A percentile compares a stretch with the other conserved stretches of the same genome.
Conservation (phyloP, 2,329 filamentous ascomycete species). For the Fusarium falciforme region DNA sequence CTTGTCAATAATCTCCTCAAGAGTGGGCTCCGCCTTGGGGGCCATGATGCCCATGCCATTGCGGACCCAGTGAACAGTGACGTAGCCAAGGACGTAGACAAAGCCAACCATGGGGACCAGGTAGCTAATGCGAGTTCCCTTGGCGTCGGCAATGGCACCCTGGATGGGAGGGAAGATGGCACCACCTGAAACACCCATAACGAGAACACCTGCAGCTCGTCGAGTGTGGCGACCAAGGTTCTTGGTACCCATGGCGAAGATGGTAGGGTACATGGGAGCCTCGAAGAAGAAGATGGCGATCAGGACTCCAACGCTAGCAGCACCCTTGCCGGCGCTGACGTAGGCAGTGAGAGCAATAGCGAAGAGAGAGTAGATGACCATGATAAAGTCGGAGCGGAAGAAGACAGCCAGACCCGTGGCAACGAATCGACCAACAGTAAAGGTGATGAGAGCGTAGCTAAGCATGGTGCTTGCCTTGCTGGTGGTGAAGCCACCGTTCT, state of each 20-base stretch:
- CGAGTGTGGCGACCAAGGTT: slow-evolving; percentile 82
- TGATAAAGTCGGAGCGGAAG: slow-evolving; percentile 74
- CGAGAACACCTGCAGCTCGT: slow-evolving; percentile 76
- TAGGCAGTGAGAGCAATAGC: slow-evolving; percentile 70
- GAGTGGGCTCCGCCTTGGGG: slow-evolving; percentile 10
- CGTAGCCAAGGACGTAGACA: slow-evolving; percentile 40
- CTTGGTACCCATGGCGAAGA: slow-evolving; percentile 80
- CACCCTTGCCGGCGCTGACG: slow-evolving; percentile 56
- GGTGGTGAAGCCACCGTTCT: slow-evolving; percentile 65
- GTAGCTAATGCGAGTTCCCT: slow-evolving; percentile 39
- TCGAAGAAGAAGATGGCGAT: slow-evolving; percentile 82
- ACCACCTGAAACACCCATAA: slow-evolving; percentile 78
- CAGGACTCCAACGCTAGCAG: slow-evolving; percentile 69
- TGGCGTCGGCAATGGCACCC: slow-evolving; percentile 37
- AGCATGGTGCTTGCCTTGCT: slow-evolving; percentile 71
- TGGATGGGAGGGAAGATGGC: slow-evolving; percentile 54
- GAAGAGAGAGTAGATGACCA: slow-evolving; percentile 70
- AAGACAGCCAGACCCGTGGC: slow-evolving; percentile 73
- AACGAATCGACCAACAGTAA: slow-evolving; percentile 77
- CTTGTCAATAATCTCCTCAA: slow-evolving; percentile 1
- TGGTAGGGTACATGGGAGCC: slow-evolving; percentile 83
- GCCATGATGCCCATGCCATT: slow-evolving; percentile 27
- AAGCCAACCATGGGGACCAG: slow-evolving; percentile 39
- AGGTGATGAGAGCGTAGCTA: slow-evolving; percentile 80
- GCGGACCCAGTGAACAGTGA: slow-evolving; percentile 32